phyloP scores from a whole-genome alignment of 169 alveolate genomes.

The Cyclospora cayetanensis region DNA sequence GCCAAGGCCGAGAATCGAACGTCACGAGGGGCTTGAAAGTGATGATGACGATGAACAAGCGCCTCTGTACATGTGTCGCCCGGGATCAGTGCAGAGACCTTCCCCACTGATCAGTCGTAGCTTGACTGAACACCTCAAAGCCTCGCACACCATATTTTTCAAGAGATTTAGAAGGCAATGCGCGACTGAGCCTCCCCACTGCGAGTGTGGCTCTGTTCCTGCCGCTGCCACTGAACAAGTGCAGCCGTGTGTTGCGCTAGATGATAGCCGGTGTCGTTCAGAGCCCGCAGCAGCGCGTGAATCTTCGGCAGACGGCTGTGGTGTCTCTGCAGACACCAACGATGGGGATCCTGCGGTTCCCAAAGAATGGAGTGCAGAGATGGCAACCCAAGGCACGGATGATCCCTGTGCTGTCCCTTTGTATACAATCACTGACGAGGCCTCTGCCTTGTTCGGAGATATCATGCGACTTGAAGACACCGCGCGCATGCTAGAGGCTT shows the following conservation, averaged over 20 bases:
- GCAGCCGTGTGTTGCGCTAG: background rate
- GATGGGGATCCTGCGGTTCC: background rate
- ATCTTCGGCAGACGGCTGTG: background rate
- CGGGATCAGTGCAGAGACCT: conserved; percentile 63
- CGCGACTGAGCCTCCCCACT: background rate
- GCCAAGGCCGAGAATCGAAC: conserved; percentile 17
- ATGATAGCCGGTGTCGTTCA: background rate
- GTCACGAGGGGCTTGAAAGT: conserved; percentile 36
- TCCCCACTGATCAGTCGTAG: conserved; percentile 57
- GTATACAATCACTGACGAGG: conserved; percentile 26
- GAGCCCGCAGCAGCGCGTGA: background rate
- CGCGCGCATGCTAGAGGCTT: conserved; percentile 53
- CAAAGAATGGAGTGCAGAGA: no score
- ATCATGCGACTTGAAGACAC: conserved; percentile 62
- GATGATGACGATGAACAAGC: conserved; percentile 63
- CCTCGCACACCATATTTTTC: conserved; percentile 45
- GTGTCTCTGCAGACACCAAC: background rate
- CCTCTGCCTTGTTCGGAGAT: conserved; percentile 36
- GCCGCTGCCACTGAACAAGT: background rate
- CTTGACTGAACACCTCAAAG: conserved; percentile 55
- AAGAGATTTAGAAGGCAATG: conserved; percentile 32
- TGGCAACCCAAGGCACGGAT: no score
- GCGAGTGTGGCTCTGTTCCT: background rate
- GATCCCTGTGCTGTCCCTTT: conserved; percentile 20
- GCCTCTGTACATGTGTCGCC: conserved; percentile 62